Evolutionary conservation across 2,329 filamentous ascomycete species (phyloP), one percentile per base, ranked within the genome.

Genomic region (Grosmannia huntii): DNA sequence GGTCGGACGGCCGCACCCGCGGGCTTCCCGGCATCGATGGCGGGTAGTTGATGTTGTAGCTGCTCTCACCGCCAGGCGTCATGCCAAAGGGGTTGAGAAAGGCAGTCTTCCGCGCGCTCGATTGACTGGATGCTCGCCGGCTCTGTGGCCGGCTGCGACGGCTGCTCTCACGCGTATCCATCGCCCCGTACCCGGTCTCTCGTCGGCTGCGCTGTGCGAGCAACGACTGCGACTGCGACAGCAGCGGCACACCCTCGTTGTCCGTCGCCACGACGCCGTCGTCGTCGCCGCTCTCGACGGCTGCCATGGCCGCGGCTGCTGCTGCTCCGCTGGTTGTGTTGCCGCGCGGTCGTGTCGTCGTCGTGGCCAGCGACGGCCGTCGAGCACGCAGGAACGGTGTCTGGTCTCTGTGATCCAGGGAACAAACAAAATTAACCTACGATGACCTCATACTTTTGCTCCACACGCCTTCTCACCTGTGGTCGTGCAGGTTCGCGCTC

Each of bases 401-500:
- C 63, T 86, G 84, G 55, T 80, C 76, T 65, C 58, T 53, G 36
- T 38, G 12, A 7, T 10, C 31, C 4, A 28, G 31, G 6, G 16
- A 1, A 36, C 33, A 16, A 3, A 38, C 12, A 16, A 16, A 33
- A 33, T 33, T 33, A 33, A 9, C 31, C 31, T 2, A 33, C 31
- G 9, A 33, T 7, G 31, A 33, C 31, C 31, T 33, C 31, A 33
- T 33, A 4, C 12, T 16, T 11, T 14, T 14, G 36, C 36, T 38
- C 14, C 46, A 25, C 11, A 4, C 9, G 36, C 16, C 12, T 38
- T 62, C 73, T 61, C 73, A 87, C 84, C 90, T 82, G 71, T 97
- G 92, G 71, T 97, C 92, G 21, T 97, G 75, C 64, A 97, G 74
- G 9, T 83, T 85, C 68, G 95, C 86, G 69, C 90, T 96, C 64